Evolutionary conservation across 148 eudicot species (phyloP).

Genomic region (Amaranthus cruentus): DNA sequence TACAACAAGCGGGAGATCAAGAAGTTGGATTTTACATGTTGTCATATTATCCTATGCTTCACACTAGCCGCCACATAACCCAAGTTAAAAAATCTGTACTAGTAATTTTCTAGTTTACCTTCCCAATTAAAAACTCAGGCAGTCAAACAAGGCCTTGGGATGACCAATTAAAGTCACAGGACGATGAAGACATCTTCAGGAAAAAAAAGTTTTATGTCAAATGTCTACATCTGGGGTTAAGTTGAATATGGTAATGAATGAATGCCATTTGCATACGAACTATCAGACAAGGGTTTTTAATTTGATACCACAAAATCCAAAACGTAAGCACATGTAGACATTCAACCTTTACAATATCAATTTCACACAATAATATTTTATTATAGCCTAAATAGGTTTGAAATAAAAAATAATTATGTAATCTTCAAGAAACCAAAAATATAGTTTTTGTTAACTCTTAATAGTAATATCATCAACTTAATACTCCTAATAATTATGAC

Average conservation of each 20-base stretch:
- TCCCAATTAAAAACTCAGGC: neutral
- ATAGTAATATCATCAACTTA: too few relatives aligned
- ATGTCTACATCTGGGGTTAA: neutral
- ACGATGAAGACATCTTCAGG: neutral
- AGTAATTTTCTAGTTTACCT: neutral
- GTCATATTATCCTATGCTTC: neutral
- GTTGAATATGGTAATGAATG: conserved; percentile 4
- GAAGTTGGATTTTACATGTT: neutral
- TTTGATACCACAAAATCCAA: neutral
- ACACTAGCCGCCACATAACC: conserved; percentile 6
- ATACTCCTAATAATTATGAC: too few relatives aligned
- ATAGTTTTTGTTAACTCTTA: too few relatives aligned
- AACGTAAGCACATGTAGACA: neutral
- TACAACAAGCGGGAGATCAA: neutral
- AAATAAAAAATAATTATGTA: too few relatives aligned
- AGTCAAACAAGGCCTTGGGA: conserved; percentile 6
- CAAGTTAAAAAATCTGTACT: too few relatives aligned
- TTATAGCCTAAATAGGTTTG: too few relatives aligned
- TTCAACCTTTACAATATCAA: neutral
- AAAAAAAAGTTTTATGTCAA: conserved; percentile 7
- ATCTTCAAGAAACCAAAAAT: too few relatives aligned
- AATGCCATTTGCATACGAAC: conserved; percentile 13
- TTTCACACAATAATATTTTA: too few relatives aligned
- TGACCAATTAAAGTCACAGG: conserved; percentile 11
- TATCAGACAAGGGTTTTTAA: neutral